Evolutionary conservation across 495 filamentous ascomycete genomes (phyloP).

Genomic region (Neurospora tetraspora): DNA sequence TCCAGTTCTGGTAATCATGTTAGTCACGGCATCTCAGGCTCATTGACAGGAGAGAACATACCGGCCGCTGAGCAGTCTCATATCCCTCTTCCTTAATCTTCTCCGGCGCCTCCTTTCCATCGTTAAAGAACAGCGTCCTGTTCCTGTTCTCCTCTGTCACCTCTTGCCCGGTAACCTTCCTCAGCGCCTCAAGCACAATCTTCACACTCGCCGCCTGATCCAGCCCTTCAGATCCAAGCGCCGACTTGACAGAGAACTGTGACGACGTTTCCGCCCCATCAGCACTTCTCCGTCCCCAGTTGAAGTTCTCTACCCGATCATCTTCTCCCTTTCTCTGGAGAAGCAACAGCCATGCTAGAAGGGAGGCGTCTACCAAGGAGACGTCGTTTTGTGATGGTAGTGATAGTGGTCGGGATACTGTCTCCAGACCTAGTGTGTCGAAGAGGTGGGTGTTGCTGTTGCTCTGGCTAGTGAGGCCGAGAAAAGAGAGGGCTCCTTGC

Average conservation of each 20-base stretch:
- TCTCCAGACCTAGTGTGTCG: not conserved
- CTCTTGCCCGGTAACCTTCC: not conserved
- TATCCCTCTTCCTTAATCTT: not conserved
- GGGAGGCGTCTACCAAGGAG: not conserved
- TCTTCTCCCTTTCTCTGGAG: conserved; percentile 9
- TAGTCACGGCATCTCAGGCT: not conserved
- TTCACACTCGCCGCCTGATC: not conserved
- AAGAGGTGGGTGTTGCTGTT: not conserved
- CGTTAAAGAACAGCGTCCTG: conserved; percentile 9
- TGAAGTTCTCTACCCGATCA: conserved; percentile 2
- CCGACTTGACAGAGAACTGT: conserved; percentile 2
- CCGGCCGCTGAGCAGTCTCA: not conserved
- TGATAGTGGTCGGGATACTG: not conserved
- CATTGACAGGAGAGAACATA: not conserved
- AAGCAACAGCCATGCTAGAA: conserved; percentile 10
- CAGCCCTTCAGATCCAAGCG: not conserved
- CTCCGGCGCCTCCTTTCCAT: not conserved
- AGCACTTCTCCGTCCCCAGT: conserved; percentile 5
- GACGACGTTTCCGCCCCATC: not conserved
- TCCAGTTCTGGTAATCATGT: conserved; percentile 3
- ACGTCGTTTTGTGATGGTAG: not conserved
- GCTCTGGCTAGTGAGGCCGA: not conserved
- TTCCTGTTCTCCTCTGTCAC: not conserved
- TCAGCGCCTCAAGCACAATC: not conserved
- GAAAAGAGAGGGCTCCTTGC: conserved; percentile 3